Conservation (phyloP, 352 stramenopile species). For the Phytophthora megakarya region DNA sequence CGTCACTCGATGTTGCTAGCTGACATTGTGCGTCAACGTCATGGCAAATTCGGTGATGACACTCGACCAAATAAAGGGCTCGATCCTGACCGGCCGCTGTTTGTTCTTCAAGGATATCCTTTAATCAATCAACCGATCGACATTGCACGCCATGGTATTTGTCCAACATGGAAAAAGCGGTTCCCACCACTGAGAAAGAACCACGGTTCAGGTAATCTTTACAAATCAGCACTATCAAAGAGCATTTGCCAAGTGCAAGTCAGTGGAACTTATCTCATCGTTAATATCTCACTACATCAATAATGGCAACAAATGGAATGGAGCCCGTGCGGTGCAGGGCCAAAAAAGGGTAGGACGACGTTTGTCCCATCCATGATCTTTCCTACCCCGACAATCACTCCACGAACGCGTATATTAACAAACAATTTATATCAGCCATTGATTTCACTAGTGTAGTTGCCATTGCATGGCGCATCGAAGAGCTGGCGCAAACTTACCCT, state of each 20-base stretch:
- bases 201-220: constrained; percentile 1
- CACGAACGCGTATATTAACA: constrained; percentile 10
- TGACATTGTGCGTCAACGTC: background rate
- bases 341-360: constrained; percentile 13
- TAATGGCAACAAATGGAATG: constrained; percentile 12
- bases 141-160: constrained; percentile 5
- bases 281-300: background rate
- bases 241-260: constrained; percentile 22
- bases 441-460: background rate
- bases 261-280: constrained; percentile 14
- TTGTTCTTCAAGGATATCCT: constrained; percentile 5
- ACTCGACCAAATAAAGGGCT: constrained; percentile 13
- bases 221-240: background rate
- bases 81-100: background rate
- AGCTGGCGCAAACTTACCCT: background rate
- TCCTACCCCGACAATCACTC: constrained; percentile 6
- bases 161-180: background rate
- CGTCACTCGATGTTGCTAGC: background rate
- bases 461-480: constrained; percentile 15
- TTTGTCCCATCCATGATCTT: constrained; percentile 23
- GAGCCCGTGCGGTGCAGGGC: constrained; percentile 23
- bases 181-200: background rate
- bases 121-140: background rate
- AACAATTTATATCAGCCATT: background rate
- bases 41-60: background rate